A percentile compares a stretch with the other conserved stretches of the same genome.
Conservation (phyloP, 176 grass and related monocot genomes). For the Cenchrus fungigraminus region DNA sequence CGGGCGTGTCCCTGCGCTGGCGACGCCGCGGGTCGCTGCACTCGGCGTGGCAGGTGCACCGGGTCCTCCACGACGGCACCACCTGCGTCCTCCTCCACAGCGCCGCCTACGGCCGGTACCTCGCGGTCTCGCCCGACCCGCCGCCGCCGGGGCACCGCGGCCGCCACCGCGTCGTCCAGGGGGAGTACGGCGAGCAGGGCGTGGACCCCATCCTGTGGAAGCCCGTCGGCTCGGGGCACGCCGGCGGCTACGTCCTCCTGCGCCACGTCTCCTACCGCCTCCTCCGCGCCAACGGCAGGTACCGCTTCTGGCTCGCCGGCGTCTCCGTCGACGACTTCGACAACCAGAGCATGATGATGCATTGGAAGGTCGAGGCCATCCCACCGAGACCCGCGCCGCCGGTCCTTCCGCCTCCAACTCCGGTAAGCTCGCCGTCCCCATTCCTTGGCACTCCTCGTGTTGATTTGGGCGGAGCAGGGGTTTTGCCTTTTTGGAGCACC, state of each 20-base stretch:
- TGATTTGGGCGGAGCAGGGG: background rate
- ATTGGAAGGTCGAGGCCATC: constrained; percentile 21
- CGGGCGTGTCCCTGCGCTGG: background rate
- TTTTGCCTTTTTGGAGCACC: background rate
- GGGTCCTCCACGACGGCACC: background rate
- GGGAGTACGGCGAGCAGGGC: background rate
- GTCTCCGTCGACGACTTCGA: background rate
- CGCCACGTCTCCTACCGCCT: constrained; percentile 4
- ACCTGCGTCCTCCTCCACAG: constrained; percentile 19
- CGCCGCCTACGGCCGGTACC: constrained; percentile 48
- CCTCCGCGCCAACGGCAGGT: constrained; percentile 32
- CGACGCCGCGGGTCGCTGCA: background rate
- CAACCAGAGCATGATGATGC: background rate
- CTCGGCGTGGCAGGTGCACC: constrained; percentile 36
- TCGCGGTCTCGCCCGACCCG: background rate
- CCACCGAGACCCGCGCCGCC: background rate
- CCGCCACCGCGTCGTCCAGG: constrained; percentile 5
- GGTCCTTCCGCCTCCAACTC: background rate
- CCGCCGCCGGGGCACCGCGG: background rate
- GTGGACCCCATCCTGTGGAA: constrained; percentile 13
- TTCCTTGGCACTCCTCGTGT: background rate
- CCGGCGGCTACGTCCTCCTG: background rate
- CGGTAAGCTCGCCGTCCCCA: background rate
- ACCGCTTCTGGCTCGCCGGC: background rate
- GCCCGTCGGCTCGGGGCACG: background rate